phyloP scores from a whole-genome alignment of 192 early-diverging fungal species.

The Dimargaris verticillata region DNA sequence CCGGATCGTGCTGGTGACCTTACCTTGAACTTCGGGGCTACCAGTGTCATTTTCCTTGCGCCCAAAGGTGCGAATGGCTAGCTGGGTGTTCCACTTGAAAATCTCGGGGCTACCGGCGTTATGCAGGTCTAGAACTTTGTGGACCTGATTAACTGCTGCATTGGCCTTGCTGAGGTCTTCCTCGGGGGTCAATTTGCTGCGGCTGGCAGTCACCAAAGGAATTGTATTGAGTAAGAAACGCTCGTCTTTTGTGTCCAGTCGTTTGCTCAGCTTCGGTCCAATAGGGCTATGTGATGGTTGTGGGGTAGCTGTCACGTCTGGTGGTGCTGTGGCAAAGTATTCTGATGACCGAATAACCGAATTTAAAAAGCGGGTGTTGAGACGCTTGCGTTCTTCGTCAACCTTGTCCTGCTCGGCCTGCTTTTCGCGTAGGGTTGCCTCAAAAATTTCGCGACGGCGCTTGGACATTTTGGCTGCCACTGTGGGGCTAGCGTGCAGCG shows the following conservation, averaged over 20 bases:
- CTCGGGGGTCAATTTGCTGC: slow-evolving; percentile 18
- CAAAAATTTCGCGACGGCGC: slow-evolving; percentile 26
- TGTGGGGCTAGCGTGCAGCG: slow-evolving; percentile 19
- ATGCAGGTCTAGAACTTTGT: slow-evolving; percentile 59
- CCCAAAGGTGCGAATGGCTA: slow-evolving; percentile 62
- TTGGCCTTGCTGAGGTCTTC: slow-evolving; percentile 15
- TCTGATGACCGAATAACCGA: slow-evolving; percentile 20
- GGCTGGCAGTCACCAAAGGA: slow-evolving; percentile 15
- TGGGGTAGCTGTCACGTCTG: slow-evolving; percentile 5
- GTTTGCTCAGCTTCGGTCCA: neutral
- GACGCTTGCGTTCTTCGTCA: slow-evolving; percentile 25
- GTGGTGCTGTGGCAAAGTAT: slow-evolving; percentile 21
- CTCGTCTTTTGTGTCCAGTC: slow-evolving; percentile 8
- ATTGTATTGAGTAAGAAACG: slow-evolving; percentile 18
- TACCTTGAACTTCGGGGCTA: slow-evolving; percentile 84
- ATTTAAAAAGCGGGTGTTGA: slow-evolving; percentile 29
- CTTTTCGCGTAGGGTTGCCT: slow-evolving; percentile 22
- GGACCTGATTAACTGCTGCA: slow-evolving; percentile 34
- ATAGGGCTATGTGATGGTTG: slow-evolving; percentile 13
- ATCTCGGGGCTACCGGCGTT: slow-evolving; percentile 67
- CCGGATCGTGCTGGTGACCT: neutral
- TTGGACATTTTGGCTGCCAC: slow-evolving; percentile 14
- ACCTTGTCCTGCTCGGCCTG: slow-evolving; percentile 16
- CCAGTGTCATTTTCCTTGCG: slow-evolving; percentile 69
- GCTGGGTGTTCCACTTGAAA: slow-evolving; percentile 53